Conservation (phyloP, 2,329 filamentous ascomycete species). For the Penicillium corylophilum region DNA sequence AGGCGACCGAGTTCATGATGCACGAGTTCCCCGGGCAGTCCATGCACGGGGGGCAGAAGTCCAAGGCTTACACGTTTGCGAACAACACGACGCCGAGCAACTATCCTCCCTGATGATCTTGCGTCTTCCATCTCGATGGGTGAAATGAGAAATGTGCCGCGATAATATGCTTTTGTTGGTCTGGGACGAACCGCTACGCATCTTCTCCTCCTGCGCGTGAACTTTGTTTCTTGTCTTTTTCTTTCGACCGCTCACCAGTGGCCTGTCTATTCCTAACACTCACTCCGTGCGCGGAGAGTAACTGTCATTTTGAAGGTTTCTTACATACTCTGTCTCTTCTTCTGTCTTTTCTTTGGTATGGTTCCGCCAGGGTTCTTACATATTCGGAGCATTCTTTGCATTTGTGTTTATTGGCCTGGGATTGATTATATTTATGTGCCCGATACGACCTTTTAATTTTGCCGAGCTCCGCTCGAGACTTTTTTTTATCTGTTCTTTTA, state of each 20-base stretch:
- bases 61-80: constrained; percentile 45
- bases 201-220: constrained; percentile 7
- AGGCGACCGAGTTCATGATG: constrained; percentile 43
- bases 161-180: constrained; percentile 22
- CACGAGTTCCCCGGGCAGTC: constrained; percentile 47
- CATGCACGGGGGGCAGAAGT: constrained; percentile 40
- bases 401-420: constrained; percentile 28
- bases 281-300: constrained; percentile 12
- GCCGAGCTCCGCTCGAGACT: constrained; percentile 13
- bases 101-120: constrained; percentile 29
- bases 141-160: constrained; percentile 26
- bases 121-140: constrained; percentile 25
- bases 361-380: constrained; percentile 21
- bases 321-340: constrained; percentile 19
- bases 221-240: constrained; percentile 5
- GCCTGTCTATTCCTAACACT: constrained; percentile 12
- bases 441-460: constrained; percentile 26
- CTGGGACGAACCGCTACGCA: constrained; percentile 21
- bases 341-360: constrained; percentile 25
- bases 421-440: constrained; percentile 18
- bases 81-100: constrained; percentile 44
- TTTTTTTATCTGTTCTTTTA: constrained; percentile 9
- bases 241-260: constrained; percentile 1
- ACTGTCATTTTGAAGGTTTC: constrained; percentile 20
- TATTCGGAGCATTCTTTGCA: constrained; percentile 26